phyloP scores from a whole-genome alignment of 2,329 filamentous ascomycete genomes.

The Xylaria sp. region DNA sequence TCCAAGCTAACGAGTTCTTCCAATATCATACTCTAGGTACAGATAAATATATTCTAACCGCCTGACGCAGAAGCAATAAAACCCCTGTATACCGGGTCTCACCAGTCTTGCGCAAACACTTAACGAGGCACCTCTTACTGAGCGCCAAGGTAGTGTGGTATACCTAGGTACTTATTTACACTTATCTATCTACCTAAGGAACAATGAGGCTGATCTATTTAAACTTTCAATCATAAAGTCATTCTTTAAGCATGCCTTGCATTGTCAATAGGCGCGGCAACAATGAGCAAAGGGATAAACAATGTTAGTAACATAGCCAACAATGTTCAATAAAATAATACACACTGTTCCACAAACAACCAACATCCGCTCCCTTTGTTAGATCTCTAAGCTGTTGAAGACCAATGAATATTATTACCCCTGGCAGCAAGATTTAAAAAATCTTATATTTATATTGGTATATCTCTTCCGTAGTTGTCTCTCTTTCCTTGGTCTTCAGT shows the following conservation, averaged over 20 bases:
- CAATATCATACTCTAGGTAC: too few relatives aligned
- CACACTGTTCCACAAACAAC: too few relatives aligned
- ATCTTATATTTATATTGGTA: neutral
- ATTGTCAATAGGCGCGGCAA: neutral
- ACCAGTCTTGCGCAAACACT: too few relatives aligned
- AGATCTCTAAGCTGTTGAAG: neutral
- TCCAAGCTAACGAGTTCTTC: neutral
- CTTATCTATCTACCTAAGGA: neutral
- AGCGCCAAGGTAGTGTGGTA: too few relatives aligned
- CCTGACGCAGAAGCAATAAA: too few relatives aligned
- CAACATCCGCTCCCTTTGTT: neutral
- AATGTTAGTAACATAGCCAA: too few relatives aligned
- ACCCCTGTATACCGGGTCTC: too few relatives aligned
- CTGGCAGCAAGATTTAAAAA: neutral
- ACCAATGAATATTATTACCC: neutral
- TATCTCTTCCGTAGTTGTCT: neutral
- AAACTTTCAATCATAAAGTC: neutral
- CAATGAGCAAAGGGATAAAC: slow-evolving; percentile 1
- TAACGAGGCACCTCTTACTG: too few relatives aligned
- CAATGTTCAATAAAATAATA: neutral
- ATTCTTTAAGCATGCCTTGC: neutral
- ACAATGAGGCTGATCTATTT: neutral
- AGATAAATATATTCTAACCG: too few relatives aligned
- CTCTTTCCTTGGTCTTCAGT: too few relatives aligned
- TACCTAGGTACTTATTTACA: neutral